phyloP scores from a whole-genome alignment of 306 rosid species.

The Lupinus albus region DNA sequence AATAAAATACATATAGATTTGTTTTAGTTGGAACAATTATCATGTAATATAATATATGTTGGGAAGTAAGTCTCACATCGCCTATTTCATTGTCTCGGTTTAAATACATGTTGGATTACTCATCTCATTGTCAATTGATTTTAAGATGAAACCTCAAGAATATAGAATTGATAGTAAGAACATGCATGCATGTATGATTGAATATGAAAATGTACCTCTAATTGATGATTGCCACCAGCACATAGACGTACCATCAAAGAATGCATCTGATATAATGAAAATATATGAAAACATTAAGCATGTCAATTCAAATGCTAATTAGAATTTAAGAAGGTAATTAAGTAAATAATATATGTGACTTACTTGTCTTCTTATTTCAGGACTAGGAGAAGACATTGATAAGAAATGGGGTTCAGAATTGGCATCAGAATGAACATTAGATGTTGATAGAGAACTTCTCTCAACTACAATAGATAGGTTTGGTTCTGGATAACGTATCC shows the following conservation, averaged over 20 bases:
- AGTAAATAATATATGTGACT: slow-evolving; percentile 18
- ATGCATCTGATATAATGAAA: slow-evolving; percentile 15
- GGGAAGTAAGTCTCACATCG: too few relatives aligned
- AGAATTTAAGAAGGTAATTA: background rate
- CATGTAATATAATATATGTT: too few relatives aligned
- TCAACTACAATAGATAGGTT: background rate
- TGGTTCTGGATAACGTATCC: background rate
- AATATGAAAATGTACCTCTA: slow-evolving; percentile 30
- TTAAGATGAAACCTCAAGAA: too few relatives aligned
- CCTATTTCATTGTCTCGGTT: too few relatives aligned
- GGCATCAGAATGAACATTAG: background rate
- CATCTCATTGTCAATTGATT: too few relatives aligned
- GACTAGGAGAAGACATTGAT: background rate
- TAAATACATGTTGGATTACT: too few relatives aligned
- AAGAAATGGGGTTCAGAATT: background rate
- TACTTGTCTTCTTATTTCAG: background rate
- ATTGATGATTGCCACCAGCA: background rate
- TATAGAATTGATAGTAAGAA: background rate
- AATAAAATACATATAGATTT: background rate
- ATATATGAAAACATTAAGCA: background rate
- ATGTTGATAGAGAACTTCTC: background rate
- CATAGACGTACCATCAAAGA: background rate
- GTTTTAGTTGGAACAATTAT: background rate
- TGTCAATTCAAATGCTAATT: background rate
- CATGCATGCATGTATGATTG: background rate